Conservation (phyloP, 352 stramenopile species). For the Phytophthora citricola region DNA sequence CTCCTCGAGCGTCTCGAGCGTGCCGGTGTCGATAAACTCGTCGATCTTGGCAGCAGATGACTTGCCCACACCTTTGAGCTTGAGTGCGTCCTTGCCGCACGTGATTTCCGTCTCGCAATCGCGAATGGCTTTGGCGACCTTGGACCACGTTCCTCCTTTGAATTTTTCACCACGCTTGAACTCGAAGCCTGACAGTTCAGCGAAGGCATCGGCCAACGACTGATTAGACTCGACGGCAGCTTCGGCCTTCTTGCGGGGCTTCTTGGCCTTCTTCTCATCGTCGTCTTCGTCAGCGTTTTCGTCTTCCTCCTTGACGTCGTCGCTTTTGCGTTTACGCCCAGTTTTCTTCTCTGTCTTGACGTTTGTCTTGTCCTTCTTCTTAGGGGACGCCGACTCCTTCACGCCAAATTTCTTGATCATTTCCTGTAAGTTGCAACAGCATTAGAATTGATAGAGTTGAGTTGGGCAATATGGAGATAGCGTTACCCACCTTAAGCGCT, state of each 20-base stretch:
- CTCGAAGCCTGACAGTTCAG: constrained; percentile 86
- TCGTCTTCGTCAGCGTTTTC: constrained; percentile 51
- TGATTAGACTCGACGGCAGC: constrained; percentile 75
- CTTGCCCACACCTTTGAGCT: constrained; percentile 89
- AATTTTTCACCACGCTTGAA: constrained; percentile 90
- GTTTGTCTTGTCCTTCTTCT: constrained; percentile 36
- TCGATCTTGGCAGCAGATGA: constrained; percentile 83
- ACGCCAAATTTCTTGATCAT: constrained; percentile 85
- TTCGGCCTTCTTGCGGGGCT: constrained; percentile 62
- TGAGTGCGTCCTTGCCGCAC: constrained; percentile 79
- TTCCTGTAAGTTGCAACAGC: constrained; percentile 41
- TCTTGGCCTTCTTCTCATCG: constrained; percentile 51
- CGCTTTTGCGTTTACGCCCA: constrained; percentile 39
- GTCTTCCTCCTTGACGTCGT: constrained; percentile 42
- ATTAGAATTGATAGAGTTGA: no score
- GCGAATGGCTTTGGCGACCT: constrained; percentile 86
- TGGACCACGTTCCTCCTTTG: constrained; percentile 89
- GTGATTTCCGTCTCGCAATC: constrained; percentile 69
- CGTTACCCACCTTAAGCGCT: constrained; percentile 57
- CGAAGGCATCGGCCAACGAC: constrained; percentile 73
- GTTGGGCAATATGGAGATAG: neutral
- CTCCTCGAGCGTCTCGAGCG: constrained; percentile 80
- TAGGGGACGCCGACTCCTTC: constrained; percentile 42
- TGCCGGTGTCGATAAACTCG: constrained; percentile 87
- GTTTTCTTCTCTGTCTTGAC: constrained; percentile 50